These are phyloP conservation scores for Myxozyma melibiosi DNA, from an alignment of 805 yeast genomes.

Conservation along the genomic window DNA sequence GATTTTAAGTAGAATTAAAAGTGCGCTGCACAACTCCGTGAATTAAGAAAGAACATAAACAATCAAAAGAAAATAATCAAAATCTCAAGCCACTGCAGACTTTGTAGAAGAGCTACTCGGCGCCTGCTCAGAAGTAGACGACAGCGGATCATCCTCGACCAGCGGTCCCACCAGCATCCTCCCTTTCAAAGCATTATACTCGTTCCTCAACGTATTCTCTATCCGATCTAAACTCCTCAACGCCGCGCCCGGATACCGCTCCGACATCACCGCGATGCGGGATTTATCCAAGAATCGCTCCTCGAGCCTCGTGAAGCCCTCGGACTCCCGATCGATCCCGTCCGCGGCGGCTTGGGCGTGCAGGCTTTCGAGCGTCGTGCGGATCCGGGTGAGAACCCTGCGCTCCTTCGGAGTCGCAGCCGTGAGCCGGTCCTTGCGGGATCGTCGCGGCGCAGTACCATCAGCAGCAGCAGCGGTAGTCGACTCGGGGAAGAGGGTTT, in stretches of 20 bases:
- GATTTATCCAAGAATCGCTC: constrained; percentile 1
- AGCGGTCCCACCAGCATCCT: not conserved
- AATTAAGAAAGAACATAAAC: not conserved
- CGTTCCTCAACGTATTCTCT: not conserved
- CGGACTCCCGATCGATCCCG: constrained; percentile 6
- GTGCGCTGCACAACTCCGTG: too few species aligned
- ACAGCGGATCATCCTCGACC: not conserved
- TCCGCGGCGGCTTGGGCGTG: constrained; percentile 6
- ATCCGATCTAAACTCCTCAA: not conserved
- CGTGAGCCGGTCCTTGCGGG: too few species aligned
- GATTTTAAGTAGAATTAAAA: too few species aligned
- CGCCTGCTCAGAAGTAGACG: too few species aligned
- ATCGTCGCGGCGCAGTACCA: not conserved
- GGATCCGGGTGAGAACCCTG: not conserved
- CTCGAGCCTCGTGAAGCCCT: not conserved
- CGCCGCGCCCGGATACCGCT: not conserved
- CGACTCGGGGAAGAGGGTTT: not conserved
- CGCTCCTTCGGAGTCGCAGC: not conserved
- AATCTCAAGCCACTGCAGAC: too few species aligned
- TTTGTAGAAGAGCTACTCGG: too few species aligned
- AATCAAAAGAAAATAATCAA: not conserved
- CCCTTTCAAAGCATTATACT: constrained; percentile 1
- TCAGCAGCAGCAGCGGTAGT: not conserved
- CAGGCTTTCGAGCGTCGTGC: not conserved
- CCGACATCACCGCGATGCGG: not conserved